phyloP scores from a whole-genome alignment of 129 eudicot genomes.

The Tanacetum coccineum region DNA sequence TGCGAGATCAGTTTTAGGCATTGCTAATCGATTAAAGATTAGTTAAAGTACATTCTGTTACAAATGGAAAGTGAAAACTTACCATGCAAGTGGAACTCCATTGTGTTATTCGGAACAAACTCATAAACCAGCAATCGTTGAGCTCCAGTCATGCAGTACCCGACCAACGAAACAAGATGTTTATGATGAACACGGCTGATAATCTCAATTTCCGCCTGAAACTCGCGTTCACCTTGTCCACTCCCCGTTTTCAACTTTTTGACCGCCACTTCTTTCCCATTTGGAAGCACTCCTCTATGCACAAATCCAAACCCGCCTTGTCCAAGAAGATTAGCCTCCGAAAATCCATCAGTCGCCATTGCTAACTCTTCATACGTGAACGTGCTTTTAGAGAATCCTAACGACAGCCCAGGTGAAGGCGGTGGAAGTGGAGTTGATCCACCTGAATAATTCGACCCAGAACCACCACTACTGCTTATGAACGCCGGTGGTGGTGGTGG shows the following conservation, averaged over 20 bases:
- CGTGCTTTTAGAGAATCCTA: conserved; percentile 78
- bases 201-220: conserved; percentile 96
- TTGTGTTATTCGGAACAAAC: conserved; percentile 85
- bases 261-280: conserved; percentile 94
- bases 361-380: conserved; percentile 85
- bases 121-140: conserved; percentile 87
- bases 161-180: conserved; percentile 96
- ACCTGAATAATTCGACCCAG: conserved; percentile 72
- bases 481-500: conserved; percentile 52
- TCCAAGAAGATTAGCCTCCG: conserved; percentile 89
- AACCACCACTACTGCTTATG: conserved; percentile 73
- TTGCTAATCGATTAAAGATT: not conserved
- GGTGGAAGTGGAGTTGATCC: conserved; percentile 55
- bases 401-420: conserved; percentile 72
- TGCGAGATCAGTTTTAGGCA: not conserved
- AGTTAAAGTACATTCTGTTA: not conserved
- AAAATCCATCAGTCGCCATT: conserved; percentile 86
- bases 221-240: conserved; percentile 97
- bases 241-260: conserved; percentile 87
- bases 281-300: conserved; percentile 88
- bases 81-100: conserved; percentile 98
- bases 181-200: conserved; percentile 98
- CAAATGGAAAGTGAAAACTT: conserved; percentile 10
- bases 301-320: conserved; percentile 98
- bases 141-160: conserved; percentile 86